Conservation (phyloP, 2,329 filamentous ascomycete genomes). For the Colletotrichum gloeosporioides region DNA sequence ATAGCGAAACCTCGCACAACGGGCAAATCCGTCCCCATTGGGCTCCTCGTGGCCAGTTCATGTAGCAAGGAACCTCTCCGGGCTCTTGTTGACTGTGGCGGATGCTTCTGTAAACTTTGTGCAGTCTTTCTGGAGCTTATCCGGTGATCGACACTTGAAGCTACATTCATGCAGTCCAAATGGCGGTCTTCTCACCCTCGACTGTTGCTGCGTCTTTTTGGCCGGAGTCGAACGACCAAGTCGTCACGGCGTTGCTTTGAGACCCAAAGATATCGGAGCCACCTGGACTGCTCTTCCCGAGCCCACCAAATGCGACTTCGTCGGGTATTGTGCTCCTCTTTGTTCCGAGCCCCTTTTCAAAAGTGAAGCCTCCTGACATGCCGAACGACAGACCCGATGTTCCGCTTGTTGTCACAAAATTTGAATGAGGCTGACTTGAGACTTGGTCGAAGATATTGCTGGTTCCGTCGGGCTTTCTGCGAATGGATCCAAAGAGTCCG, state of each 20-base stretch:
- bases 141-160: background rate
- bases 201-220: background rate
- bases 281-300: too few relatives aligned
- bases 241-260: background rate
- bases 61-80: background rate
- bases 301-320: background rate
- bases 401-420: background rate
- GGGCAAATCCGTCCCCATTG: rapidly evolving
- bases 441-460: background rate
- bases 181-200: background rate
- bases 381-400: background rate
- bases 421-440: background rate
- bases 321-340: background rate
- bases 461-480: background rate
- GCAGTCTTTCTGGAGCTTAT: background rate
- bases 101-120: background rate
- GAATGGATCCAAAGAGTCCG: background rate
- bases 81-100: background rate
- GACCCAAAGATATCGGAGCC: too few relatives aligned
- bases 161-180: background rate
- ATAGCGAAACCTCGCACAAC: background rate
- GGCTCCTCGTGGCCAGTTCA: background rate
- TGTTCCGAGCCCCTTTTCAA: background rate
- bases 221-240: background rate
- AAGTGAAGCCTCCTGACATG: background rate